Conservation (phyloP, 2,329 filamentous ascomycete species). For the Fusarium tanahbumbuense region DNA sequence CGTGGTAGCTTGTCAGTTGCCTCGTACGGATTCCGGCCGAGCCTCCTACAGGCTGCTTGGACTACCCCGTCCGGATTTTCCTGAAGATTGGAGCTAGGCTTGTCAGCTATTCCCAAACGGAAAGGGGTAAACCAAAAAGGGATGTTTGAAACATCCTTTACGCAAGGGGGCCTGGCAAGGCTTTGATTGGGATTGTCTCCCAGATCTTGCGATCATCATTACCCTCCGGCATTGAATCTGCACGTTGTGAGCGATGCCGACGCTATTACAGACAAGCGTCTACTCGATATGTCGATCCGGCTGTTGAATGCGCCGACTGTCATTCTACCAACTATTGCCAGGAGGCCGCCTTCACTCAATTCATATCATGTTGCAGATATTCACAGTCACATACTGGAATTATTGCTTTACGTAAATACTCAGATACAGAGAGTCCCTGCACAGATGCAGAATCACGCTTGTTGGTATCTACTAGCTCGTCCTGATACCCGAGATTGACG, state of each 20-base stretch:
- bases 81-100: slow-evolving; percentile 20
- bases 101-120: slow-evolving; percentile 37
- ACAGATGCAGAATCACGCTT: slow-evolving; percentile 16
- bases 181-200: slow-evolving; percentile 42
- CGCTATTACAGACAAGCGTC: slow-evolving; percentile 34
- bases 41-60: slow-evolving; percentile 21
- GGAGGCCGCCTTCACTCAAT: neutral
- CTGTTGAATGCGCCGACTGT: slow-evolving; percentile 13
- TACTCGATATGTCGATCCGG: slow-evolving; percentile 32
- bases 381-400: neutral
- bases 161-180: slow-evolving; percentile 36
- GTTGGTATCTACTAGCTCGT: slow-evolving; percentile 23
- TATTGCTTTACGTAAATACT: slow-evolving; percentile 21
- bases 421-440: slow-evolving; percentile 4
- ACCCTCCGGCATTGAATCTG: slow-evolving; percentile 34
- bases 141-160: slow-evolving; percentile 41
- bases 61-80: slow-evolving; percentile 7
- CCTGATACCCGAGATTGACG: slow-evolving; percentile 48
- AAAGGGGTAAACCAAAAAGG: slow-evolving; percentile 32
- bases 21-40: slow-evolving; percentile 34
- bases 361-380: neutral
- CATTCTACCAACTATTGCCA: neutral
- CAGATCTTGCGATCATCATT: slow-evolving; percentile 37
- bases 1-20: slow-evolving; percentile 18
- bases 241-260: slow-evolving; percentile 31